Evolutionary conservation across 1,284 basidiomycete genomes (phyloP).

Genomic region (Heliocybe sulcata): DNA sequence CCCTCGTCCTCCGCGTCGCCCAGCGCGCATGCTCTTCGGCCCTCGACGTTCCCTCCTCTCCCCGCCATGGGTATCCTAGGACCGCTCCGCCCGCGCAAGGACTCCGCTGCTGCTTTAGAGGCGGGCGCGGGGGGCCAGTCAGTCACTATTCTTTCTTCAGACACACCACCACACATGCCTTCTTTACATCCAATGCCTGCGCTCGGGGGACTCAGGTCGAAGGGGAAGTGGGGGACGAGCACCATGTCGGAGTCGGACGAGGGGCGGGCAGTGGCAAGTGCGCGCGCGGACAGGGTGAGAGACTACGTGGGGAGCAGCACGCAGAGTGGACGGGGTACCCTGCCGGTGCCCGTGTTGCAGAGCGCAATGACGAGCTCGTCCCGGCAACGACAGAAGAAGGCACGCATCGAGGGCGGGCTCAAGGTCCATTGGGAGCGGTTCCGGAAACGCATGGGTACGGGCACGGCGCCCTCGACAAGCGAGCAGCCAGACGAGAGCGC

Average conservation of each 20-base stretch:
- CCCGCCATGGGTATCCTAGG: background rate
- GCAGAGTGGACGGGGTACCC: background rate
- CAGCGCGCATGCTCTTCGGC: background rate
- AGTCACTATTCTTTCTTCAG: background rate
- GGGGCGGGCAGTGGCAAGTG: background rate
- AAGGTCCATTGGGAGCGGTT: constrained; percentile 35
- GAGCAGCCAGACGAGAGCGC: constrained; percentile 25
- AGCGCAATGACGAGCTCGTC: background rate
- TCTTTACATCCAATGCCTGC: background rate
- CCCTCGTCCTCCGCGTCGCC: no score
- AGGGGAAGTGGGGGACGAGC: background rate
- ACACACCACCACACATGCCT: no score
- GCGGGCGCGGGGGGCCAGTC: background rate
- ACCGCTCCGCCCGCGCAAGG: background rate
- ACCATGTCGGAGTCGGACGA: background rate
- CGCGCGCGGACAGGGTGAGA: background rate
- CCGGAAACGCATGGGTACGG: constrained; percentile 33
- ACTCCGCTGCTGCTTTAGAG: background rate
- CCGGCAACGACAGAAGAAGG: background rate
- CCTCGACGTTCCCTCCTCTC: background rate
- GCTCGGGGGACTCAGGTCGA: background rate
- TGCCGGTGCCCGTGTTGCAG: constrained; percentile 1
- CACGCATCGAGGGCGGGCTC: constrained; percentile 18
- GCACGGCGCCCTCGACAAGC: constrained; percentile 33
- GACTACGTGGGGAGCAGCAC: background rate